Percentiles rank a stretch among this genome's conserved stretches.
Conservation (phyloP, 2,329 filamentous ascomycete species). For the Ambrosiella beaveri region DNA sequence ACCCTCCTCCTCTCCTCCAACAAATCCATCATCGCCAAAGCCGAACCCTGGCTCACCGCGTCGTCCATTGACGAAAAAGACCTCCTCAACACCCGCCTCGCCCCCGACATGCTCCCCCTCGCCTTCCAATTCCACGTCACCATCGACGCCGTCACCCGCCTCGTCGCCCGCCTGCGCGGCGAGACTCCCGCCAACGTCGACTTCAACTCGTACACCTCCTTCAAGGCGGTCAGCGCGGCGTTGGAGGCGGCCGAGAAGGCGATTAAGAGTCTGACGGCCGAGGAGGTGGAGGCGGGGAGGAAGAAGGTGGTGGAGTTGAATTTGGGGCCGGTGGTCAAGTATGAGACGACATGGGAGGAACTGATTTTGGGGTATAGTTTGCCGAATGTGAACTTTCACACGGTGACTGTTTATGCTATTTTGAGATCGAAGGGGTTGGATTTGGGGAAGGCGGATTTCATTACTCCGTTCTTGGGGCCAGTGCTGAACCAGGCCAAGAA, state of each 20-base stretch:
- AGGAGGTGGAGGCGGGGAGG: conserved; percentile 19
- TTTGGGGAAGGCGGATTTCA: conserved; percentile 39
- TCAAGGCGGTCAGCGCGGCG: not conserved
- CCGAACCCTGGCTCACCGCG: not conserved
- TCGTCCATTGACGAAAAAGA: not conserved
- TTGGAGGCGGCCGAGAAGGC: not conserved
- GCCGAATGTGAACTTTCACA: conserved; percentile 46
- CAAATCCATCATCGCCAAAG: conserved; percentile 7
- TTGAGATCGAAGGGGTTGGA: conserved; percentile 38
- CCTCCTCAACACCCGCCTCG: conserved; percentile 15
- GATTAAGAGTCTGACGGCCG: conserved; percentile 1
- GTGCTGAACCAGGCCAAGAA: not conserved
- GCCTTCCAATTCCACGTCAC: conserved; percentile 18
- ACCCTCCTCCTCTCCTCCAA: not conserved
- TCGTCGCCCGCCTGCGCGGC: conserved; percentile 5
- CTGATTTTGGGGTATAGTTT: conserved; percentile 24
- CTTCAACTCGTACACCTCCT: conserved; percentile 1
- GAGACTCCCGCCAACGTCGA: not conserved
- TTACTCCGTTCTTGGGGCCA: conserved; percentile 7
- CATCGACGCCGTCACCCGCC: not conserved
- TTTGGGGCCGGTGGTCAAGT: conserved; percentile 16
- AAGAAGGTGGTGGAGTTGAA: conserved; percentile 18
- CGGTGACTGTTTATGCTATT: conserved; percentile 37
- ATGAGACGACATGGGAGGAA: conserved; percentile 12
- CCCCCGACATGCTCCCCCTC: conserved; percentile 22